phyloP scores from a whole-genome alignment of 192 early-diverging fungal genomes.

The Gaertneriomyces semiglobifer region DNA sequence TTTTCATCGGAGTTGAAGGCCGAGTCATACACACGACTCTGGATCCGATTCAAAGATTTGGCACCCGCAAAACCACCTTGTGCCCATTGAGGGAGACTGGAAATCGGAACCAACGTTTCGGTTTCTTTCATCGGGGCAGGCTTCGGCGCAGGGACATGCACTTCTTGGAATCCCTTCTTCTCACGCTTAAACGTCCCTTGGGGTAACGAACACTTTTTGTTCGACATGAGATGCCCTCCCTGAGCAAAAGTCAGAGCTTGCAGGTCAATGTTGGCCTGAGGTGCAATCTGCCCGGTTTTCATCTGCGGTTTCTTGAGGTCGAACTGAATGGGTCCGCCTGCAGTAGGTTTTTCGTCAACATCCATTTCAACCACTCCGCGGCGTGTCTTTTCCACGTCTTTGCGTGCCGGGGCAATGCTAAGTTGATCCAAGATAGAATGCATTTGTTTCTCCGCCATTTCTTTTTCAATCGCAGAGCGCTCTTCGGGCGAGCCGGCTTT shows the following conservation, averaged over 20 bases:
- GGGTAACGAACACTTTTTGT: slow-evolving; percentile 89
- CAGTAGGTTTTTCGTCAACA: slow-evolving; percentile 21
- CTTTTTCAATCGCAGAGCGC: slow-evolving; percentile 47
- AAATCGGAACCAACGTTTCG: slow-evolving; percentile 66
- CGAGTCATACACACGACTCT: slow-evolving; percentile 81
- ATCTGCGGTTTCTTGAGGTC: slow-evolving; percentile 27
- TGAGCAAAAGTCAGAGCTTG: slow-evolving; percentile 83
- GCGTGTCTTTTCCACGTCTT: slow-evolving; percentile 57
- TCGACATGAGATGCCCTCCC: slow-evolving; percentile 97
- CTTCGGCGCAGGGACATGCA: slow-evolving; percentile 89
- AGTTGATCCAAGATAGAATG: slow-evolving; percentile 71
- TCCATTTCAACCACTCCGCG: slow-evolving; percentile 60
- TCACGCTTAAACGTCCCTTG: slow-evolving; percentile 86
- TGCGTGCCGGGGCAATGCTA: slow-evolving; percentile 43
- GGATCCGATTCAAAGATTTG: slow-evolving; percentile 81
- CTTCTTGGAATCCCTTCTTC: slow-evolving; percentile 90
- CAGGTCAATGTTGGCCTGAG: slow-evolving; percentile 62
- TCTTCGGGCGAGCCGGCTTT: slow-evolving; percentile 61
- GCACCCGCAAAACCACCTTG: slow-evolving; percentile 68
- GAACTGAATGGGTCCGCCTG: slow-evolving; percentile 50
- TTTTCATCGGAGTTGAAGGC: slow-evolving; percentile 90
- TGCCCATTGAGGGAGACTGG: slow-evolving; percentile 75
- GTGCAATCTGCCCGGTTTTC: slow-evolving; percentile 5
- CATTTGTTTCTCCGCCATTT: slow-evolving; percentile 68
- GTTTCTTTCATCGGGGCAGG: slow-evolving; percentile 56